Evolutionary conservation across 1,139 yeast species (phyloP).

Genomic region (Pichia sp.): DNA sequence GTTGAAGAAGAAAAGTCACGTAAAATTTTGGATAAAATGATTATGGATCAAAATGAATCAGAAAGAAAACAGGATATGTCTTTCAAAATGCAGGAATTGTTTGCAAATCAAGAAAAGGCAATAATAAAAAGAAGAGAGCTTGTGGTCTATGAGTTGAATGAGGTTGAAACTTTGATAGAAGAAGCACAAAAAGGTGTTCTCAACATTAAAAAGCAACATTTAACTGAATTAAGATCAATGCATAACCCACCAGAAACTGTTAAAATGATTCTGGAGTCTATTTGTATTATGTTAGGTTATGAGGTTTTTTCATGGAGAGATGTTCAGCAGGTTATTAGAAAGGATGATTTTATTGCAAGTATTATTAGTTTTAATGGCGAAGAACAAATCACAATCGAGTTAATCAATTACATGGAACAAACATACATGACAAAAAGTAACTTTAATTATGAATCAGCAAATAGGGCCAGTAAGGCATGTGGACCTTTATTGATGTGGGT

Average conservation of each 20-base stretch:
- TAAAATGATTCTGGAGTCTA: constrained; percentile 80
- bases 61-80: constrained; percentile 88
- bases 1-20: constrained; percentile 65
- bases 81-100: constrained; percentile 62
- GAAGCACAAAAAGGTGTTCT: constrained; percentile 87
- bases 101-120: constrained; percentile 60
- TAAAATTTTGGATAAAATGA: constrained; percentile 65
- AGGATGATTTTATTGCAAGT: constrained; percentile 81
- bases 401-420: constrained; percentile 50
- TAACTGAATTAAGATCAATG: constrained; percentile 87
- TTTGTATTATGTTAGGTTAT: constrained; percentile 74
- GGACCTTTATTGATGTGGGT: constrained; percentile 93
- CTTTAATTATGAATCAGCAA: constrained; percentile 66
- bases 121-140: constrained; percentile 47
- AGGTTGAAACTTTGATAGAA: constrained; percentile 76
- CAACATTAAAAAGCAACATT: constrained; percentile 85
- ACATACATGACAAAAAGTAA: constrained; percentile 58
- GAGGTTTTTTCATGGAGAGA: constrained; percentile 71
- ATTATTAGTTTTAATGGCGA: constrained; percentile 73
- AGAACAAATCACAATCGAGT: constrained; percentile 46
- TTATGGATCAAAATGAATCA: constrained; percentile 87
- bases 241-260: constrained; percentile 87
- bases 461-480: constrained; percentile 91
- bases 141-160: constrained; percentile 59
- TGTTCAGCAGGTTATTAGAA: constrained; percentile 71